Percentiles rank a stretch among this genome's conserved stretches.
Conservation (phyloP, 345 rosid species). For the Durio zibethinus region DNA sequence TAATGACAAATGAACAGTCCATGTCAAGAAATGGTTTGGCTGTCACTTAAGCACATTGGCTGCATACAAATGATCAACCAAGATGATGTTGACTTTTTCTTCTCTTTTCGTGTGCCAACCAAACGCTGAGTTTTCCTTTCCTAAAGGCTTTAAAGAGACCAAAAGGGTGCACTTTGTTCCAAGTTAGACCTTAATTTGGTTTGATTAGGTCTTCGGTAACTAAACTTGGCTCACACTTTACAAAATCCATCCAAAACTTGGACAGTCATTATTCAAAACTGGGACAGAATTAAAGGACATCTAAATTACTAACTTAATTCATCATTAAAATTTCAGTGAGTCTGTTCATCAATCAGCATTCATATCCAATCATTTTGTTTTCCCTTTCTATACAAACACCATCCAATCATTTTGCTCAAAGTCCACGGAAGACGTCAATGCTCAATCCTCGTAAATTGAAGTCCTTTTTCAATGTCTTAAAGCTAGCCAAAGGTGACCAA, state of each 20-base stretch:
- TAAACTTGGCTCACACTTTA: conserved; percentile 12
- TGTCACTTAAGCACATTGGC: too few species aligned
- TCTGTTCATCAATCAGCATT: background rate
- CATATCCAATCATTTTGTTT: background rate
- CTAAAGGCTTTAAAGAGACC: background rate
- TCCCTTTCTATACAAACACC: too few species aligned
- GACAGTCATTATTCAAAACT: background rate
- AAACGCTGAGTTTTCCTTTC: background rate
- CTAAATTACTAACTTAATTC: too few species aligned
- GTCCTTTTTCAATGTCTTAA: background rate
- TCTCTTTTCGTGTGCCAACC: background rate
- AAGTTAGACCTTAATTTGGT: conserved; percentile 5
- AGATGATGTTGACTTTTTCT: conserved; percentile 11
- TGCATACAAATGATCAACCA: too few species aligned
- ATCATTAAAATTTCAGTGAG: background rate
- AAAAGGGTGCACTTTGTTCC: background rate
- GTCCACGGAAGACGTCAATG: background rate
- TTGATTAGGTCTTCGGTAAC: conserved; percentile 18
- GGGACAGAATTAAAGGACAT: background rate
- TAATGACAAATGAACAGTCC: too few species aligned
- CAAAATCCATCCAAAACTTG: background rate
- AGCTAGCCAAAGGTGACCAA: background rate
- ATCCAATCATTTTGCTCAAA: too few species aligned
- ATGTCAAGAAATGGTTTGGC: too few species aligned
- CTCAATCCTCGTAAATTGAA: background rate